Percentiles rank a stretch among this genome's conserved stretches.
Evolutionary conservation across 257 asterid genomes (phyloP).

Genomic region (Plantago ovata): DNA sequence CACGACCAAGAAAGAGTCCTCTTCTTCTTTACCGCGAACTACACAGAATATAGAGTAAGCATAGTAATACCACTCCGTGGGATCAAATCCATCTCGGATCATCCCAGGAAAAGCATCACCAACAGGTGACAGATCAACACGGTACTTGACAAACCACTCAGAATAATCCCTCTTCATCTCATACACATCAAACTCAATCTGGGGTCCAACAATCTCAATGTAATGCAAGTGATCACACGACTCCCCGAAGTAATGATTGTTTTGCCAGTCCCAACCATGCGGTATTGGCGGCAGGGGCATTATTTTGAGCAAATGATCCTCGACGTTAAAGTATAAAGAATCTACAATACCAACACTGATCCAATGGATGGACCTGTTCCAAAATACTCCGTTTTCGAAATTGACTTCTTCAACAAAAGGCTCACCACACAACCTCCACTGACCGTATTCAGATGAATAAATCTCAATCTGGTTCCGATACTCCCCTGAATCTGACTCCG

Average conservation of each 20-base stretch:
- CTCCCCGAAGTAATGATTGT: constrained; percentile 20
- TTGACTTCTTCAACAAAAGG: constrained; percentile 20
- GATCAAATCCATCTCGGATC: not conserved
- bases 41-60: not conserved
- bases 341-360: constrained; percentile 8
- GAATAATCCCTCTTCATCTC: constrained; percentile 35
- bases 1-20: constrained; percentile 6
- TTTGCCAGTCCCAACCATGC: not conserved
- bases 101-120: constrained; percentile 4
- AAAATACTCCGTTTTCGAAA: constrained; percentile 26
- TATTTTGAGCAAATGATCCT: constrained; percentile 17
- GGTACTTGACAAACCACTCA: constrained; percentile 35
- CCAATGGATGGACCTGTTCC: constrained; percentile 41
- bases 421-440: constrained; percentile 22
- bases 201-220: not conserved
- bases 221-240: constrained; percentile 33
- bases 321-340: constrained; percentile 26
- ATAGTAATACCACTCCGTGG: not conserved
- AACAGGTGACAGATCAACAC: constrained; percentile 24
- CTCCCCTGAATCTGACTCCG: constrained; percentile 1
- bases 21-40: not conserved
- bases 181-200: constrained; percentile 16
- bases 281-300: constrained; percentile 23
- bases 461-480: constrained; percentile 24
- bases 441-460: constrained; percentile 30